Conservation (phyloP, 257 asterid species). For the Marsdenia floribunda region DNA sequence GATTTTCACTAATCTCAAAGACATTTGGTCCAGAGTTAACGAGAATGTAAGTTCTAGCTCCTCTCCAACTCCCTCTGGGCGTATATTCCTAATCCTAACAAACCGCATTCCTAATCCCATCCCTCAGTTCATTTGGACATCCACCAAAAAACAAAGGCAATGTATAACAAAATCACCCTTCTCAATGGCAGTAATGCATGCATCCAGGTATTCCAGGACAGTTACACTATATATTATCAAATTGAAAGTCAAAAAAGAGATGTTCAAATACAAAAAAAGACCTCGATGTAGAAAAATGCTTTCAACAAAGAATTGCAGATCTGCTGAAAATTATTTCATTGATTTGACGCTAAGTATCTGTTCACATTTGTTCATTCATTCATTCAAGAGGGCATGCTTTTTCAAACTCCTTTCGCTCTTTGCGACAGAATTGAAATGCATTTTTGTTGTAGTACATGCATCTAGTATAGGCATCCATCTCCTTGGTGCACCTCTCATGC, state of each 20-base stretch:
- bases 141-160: neutral
- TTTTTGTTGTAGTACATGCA: slow-evolving; percentile 92
- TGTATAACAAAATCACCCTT: neutral
- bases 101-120: too few relatives aligned
- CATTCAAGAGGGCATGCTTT: slow-evolving; percentile 59
- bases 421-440: slow-evolving; percentile 85
- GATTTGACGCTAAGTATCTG: neutral
- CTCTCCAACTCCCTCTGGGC: too few relatives aligned
- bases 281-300: neutral
- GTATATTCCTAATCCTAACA: too few relatives aligned
- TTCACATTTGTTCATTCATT: neutral
- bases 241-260: too few relatives aligned
- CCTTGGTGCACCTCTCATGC: slow-evolving; percentile 83
- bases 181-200: neutral
- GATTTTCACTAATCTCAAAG: too few relatives aligned
- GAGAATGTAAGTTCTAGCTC: too few relatives aligned
- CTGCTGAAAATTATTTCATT: slow-evolving; percentile 18
- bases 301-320: slow-evolving; percentile 2
- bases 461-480: slow-evolving; percentile 84
- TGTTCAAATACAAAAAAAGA: neutral
- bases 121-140: neutral
- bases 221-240: neutral
- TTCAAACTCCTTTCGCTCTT: slow-evolving; percentile 84
- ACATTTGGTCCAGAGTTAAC: too few relatives aligned
- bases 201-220: neutral